phyloP scores from a whole-genome alignment of 768 basidiomycete genomes.

The Amanita pseudoporphyria region DNA sequence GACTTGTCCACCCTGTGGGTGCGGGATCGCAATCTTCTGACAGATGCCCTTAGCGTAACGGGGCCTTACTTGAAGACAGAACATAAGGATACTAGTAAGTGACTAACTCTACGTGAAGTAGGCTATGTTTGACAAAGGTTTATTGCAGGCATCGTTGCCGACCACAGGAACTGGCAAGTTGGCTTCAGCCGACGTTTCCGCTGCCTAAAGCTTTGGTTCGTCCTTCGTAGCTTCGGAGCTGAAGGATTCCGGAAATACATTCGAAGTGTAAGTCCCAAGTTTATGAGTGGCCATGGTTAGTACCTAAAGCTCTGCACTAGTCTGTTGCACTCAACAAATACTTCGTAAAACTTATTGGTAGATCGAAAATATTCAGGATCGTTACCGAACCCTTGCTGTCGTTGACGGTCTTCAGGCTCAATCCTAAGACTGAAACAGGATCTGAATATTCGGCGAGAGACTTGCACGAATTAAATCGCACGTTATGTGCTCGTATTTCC shows the following conservation, averaged over 20 bases:
- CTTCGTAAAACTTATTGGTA: constrained; percentile 46
- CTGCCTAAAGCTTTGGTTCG: constrained; percentile 89
- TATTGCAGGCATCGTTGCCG: constrained; percentile 60
- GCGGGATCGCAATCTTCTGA: constrained; percentile 59
- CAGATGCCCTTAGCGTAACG: constrained; percentile 77
- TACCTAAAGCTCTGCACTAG: too few species aligned
- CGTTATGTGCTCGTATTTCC: constrained; percentile 50
- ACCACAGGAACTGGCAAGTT: constrained; percentile 86
- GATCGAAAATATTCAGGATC: constrained; percentile 46
- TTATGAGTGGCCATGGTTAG: too few species aligned
- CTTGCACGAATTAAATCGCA: constrained; percentile 58
- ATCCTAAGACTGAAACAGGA: constrained; percentile 19
- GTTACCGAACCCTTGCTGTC: constrained; percentile 66
- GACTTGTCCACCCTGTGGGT: constrained; percentile 80
- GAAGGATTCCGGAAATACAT: constrained; percentile 76
- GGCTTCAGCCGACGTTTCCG: constrained; percentile 80
- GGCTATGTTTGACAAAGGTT: neutral
- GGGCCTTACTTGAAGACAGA: constrained; percentile 76
- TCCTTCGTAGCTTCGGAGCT: constrained; percentile 73
- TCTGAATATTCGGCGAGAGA: constrained; percentile 18
- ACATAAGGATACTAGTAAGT: constrained; percentile 62
- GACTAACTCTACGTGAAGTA: neutral
- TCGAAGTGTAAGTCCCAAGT: constrained; percentile 36
- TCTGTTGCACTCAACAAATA: constrained; percentile 49
- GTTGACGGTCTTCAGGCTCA: constrained; percentile 68